Conservation (phyloP, 2,329 filamentous ascomycete species). For the Fusarium circinatum region DNA sequence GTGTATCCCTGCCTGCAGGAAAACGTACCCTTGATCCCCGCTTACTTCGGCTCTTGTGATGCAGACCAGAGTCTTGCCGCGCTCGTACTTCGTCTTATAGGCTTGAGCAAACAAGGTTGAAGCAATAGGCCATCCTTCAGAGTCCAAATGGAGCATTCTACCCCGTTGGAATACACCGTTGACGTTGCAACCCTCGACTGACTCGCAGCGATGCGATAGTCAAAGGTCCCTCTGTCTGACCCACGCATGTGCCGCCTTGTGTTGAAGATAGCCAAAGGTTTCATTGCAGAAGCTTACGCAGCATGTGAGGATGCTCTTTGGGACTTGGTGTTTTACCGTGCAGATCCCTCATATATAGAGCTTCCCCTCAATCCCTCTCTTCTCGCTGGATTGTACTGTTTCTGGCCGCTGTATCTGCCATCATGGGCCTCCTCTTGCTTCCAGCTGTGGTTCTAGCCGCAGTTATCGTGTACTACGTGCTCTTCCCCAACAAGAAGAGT, state of each 20-base stretch:
- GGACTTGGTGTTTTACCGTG: neutral
- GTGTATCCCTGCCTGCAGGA: neutral
- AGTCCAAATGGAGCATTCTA: slow-evolving; percentile 5
- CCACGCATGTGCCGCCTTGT: neutral
- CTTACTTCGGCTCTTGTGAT: neutral
- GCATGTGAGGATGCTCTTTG: neutral
- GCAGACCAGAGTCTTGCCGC: slow-evolving; percentile 2
- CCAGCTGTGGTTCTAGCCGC: slow-evolving; percentile 17
- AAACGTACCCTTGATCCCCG: neutral
- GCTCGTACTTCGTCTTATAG: neutral
- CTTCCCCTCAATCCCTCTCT: neutral
- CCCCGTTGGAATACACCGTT: slow-evolving; percentile 7
- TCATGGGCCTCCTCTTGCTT: slow-evolving; percentile 18
- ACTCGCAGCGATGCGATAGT: slow-evolving; percentile 12
- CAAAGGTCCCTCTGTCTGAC: slow-evolving; percentile 1
- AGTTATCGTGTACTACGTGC: slow-evolving; percentile 21
- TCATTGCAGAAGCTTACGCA: slow-evolving; percentile 17
- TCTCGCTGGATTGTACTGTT: neutral
- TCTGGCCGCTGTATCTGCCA: neutral
- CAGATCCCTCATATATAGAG: slow-evolving; percentile 5
- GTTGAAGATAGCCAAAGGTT: slow-evolving; percentile 3
- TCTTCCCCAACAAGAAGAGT: slow-evolving; percentile 3
- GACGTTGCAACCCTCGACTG: slow-evolving; percentile 8
- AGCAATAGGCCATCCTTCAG: neutral
- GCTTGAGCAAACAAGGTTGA: neutral